A percentile compares a stretch with the other conserved stretches of the same genome.
These are phyloP conservation scores for Trichoderma pleuroti DNA, from an alignment of 2,329 filamentous ascomycete genomes.

Conservation along the genomic window DNA sequence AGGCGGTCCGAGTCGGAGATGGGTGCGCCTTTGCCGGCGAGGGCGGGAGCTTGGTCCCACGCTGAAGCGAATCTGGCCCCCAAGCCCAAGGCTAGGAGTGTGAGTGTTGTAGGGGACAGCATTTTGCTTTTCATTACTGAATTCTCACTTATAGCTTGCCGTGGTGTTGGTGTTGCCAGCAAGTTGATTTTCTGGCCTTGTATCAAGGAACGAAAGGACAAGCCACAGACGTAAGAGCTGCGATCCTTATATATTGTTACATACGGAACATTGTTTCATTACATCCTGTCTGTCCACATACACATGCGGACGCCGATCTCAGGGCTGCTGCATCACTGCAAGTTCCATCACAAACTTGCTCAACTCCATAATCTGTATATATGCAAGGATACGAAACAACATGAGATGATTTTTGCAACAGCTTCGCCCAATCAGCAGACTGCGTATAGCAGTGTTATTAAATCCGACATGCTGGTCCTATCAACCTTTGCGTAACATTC, in stretches of 20 bases:
- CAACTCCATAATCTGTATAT: not conserved
- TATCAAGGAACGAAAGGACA: not conserved
- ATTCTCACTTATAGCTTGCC: not conserved
- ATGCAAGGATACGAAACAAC: not conserved
- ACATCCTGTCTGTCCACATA: not conserved
- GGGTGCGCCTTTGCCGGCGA: slow-evolving; percentile 10
- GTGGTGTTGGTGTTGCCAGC: not conserved
- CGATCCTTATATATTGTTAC: not conserved
- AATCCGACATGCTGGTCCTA: not conserved
- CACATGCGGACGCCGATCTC: not conserved
- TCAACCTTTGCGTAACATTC: not conserved
- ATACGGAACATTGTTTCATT: not conserved
- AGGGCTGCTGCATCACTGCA: not conserved
- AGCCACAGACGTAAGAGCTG: not conserved
- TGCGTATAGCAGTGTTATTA: too few relatives aligned
- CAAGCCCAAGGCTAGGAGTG: not conserved
- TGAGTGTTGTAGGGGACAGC: not conserved
- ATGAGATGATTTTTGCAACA: not conserved
- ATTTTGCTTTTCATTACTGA: not conserved
- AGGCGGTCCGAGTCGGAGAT: slow-evolving; percentile 15
- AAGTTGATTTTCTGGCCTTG: not conserved
- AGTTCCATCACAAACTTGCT: not conserved
- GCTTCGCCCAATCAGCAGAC: not conserved
- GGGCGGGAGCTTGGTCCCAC: slow-evolving; percentile 8
- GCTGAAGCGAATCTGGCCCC: not conserved